Percentiles rank a stretch among this genome's conserved stretches.
phyloP scores from a whole-genome alignment of 768 basidiomycete species.

The Suillus subalutaceus region DNA sequence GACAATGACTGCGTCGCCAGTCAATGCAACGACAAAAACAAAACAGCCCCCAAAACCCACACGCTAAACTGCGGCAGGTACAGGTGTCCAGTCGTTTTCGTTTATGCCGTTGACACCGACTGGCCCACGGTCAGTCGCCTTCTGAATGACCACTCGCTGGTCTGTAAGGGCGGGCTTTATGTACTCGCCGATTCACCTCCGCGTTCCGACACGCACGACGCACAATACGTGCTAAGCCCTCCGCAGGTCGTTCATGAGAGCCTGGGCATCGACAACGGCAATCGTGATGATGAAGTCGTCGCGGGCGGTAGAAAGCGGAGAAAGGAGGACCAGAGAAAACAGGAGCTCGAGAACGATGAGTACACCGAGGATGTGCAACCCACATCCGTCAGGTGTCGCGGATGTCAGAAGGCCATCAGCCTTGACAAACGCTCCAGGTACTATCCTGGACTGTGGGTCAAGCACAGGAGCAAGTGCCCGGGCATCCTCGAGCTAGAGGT shows the following conservation, averaged over 20 bases:
- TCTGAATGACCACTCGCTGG: neutral
- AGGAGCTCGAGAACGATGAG: conserved; percentile 33
- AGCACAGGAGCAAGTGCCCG: conserved; percentile 27
- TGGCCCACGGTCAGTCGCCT: neutral
- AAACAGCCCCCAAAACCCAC: neutral
- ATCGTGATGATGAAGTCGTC: neutral
- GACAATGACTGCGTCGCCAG: neutral
- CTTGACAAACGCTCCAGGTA: conserved; percentile 37
- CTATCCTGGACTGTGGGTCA: conserved; percentile 39
- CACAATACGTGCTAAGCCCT: neutral
- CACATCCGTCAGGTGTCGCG: conserved; percentile 31
- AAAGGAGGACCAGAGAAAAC: conserved; percentile 30
- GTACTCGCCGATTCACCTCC: neutral
- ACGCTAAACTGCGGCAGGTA: conserved; percentile 13
- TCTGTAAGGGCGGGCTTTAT: neutral
- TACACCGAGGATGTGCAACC: conserved; percentile 14
- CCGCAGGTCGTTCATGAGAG: too few relatives aligned
- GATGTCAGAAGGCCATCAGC: conserved; percentile 32
- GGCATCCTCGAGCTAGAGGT: neutral
- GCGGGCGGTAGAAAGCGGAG: conserved; percentile 28
- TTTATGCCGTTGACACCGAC: conserved; percentile 24
- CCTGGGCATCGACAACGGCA: neutral
- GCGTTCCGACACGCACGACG: neutral
- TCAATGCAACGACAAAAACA: neutral
- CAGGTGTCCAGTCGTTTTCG: conserved; percentile 23